phyloP scores from a whole-genome alignment of 2,329 filamentous ascomycete species.

The Ascochyta koolunga region DNA sequence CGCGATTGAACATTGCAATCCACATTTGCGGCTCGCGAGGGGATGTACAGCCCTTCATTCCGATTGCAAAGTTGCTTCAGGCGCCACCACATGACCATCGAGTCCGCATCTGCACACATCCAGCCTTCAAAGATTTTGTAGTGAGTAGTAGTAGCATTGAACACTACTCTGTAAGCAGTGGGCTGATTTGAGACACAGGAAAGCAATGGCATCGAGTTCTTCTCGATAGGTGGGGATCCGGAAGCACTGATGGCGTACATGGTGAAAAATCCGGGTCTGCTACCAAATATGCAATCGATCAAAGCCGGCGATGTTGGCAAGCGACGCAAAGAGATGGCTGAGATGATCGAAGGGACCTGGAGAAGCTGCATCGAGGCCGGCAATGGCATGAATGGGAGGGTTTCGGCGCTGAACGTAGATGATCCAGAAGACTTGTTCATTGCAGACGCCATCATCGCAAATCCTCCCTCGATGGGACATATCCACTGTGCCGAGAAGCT shows the following conservation, averaged over 20 bases:
- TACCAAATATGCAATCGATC: conserved; percentile 37
- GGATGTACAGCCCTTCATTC: conserved; percentile 66
- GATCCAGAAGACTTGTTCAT: conserved; percentile 66
- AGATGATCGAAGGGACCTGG: conserved; percentile 44
- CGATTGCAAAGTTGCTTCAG: conserved; percentile 59
- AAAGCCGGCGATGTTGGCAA: conserved; percentile 43
- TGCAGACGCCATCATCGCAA: conserved; percentile 60
- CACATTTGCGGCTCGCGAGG: conserved; percentile 61
- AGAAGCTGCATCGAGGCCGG: conserved; percentile 50
- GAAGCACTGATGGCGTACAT: conserved; percentile 58
- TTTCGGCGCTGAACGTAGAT: conserved; percentile 20
- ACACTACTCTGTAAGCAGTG: not conserved
- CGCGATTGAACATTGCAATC: conserved; percentile 59
- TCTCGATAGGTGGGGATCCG: conserved; percentile 44
- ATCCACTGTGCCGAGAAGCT: conserved; percentile 75
- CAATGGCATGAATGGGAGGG: conserved; percentile 25
- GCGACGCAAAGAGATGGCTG: conserved; percentile 34
- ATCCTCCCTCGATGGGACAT: conserved; percentile 34
- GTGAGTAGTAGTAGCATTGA: conserved; percentile 1
- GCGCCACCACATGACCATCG: conserved; percentile 29
- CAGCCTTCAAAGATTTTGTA: conserved; percentile 27
- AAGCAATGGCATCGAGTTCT: conserved; percentile 46
- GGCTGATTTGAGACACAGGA: conserved; percentile 7
- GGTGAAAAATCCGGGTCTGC: conserved; percentile 56
- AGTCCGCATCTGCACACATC: conserved; percentile 40